These are phyloP conservation scores for Sporothrix dimorphospora DNA, from an alignment of 2,329 filamentous ascomycete species.

Conservation along the genomic window DNA sequence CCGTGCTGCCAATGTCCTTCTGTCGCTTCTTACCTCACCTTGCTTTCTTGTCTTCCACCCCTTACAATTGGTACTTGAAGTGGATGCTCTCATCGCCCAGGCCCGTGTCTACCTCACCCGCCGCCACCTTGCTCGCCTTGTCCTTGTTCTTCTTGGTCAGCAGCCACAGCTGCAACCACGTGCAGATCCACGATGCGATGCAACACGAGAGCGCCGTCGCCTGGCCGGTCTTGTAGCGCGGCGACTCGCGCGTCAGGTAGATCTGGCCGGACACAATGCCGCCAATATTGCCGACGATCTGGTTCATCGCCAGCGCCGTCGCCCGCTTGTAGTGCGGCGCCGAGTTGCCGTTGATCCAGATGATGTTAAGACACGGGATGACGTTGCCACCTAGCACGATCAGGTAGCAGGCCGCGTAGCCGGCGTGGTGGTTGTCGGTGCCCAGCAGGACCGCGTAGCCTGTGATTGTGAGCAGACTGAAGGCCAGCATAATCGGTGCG, in stretches of 20 bases:
- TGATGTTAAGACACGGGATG: conserved; percentile 19
- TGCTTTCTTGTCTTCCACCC: background rate
- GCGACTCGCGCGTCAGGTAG: background rate
- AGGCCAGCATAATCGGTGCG: background rate
- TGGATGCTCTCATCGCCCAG: conserved; percentile 20
- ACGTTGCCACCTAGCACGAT: background rate
- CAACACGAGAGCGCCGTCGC: conserved; percentile 21
- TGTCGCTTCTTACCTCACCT: background rate
- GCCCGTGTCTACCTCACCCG: conserved; percentile 21
- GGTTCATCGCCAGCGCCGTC: conserved; percentile 21
- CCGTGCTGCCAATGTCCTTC: too few species aligned
- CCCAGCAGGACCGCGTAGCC: background rate
- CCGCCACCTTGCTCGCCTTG: conserved; percentile 8
- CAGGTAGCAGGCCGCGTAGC: background rate
- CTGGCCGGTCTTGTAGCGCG: conserved; percentile 23
- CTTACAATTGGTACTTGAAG: conserved; percentile 27
- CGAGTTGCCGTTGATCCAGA: conserved; percentile 25
- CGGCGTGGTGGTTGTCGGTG: background rate
- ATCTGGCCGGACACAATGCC: conserved; percentile 11
- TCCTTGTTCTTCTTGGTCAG: conserved; percentile 21
- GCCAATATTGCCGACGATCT: conserved; percentile 24
- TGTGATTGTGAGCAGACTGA: background rate
- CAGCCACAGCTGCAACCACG: conserved; percentile 18
- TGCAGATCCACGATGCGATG: conserved; percentile 10
- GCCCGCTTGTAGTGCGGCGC: conserved; percentile 26